phyloP scores from a whole-genome alignment of 306 rosid genomes.

The Prunus mume region DNA sequence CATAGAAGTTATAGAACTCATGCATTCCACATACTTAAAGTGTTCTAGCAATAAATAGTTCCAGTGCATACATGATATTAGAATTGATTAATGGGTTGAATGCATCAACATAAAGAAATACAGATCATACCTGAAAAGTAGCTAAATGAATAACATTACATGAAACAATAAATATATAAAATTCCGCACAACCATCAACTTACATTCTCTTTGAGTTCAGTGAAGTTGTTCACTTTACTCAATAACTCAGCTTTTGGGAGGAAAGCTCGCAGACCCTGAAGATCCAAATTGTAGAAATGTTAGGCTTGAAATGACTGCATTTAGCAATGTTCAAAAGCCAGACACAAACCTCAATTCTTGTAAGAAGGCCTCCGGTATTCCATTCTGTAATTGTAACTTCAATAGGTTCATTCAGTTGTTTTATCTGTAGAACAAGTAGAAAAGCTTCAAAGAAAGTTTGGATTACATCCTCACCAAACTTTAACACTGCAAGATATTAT shows the following conservation, averaged over 20 bases:
- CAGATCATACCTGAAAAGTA: background rate
- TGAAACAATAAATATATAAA: background rate
- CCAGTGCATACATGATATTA: background rate
- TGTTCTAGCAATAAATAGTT: background rate
- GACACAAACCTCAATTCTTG: conserved; percentile 80
- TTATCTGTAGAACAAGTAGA: conserved; percentile 59
- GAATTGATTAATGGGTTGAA: background rate
- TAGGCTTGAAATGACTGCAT: conserved; percentile 14
- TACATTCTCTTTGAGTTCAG: conserved; percentile 81
- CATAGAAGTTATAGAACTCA: background rate
- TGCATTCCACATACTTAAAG: background rate
- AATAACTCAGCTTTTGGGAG: conserved; percentile 83
- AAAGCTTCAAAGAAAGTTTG: conserved; percentile 14
- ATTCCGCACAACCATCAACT: conserved; percentile 23
- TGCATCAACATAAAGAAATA: background rate
- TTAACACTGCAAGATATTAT: background rate
- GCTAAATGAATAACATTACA: background rate
- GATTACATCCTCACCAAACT: conserved; percentile 14
- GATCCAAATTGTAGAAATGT: conserved; percentile 20
- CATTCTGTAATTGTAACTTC: conserved; percentile 85
- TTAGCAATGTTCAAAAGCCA: conserved; percentile 2
- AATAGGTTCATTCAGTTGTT: conserved; percentile 73
- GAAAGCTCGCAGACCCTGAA: conserved; percentile 90
- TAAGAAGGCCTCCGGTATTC: conserved; percentile 91
- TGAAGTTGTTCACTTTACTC: conserved; percentile 64